phyloP scores from a whole-genome alignment of 805 yeast species.

The Pichia eremophila region DNA sequence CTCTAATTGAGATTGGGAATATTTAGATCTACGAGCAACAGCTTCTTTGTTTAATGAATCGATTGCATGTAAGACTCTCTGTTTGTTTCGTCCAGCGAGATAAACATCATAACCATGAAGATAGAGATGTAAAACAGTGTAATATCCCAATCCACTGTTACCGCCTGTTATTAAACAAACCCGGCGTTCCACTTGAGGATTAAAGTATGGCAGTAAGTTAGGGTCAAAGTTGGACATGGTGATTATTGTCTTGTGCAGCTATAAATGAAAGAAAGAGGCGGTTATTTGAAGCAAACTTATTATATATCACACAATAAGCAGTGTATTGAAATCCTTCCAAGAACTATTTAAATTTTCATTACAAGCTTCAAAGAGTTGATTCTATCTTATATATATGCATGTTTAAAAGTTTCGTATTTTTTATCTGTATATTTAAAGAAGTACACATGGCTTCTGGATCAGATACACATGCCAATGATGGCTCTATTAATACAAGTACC shows the following conservation, averaged over 20 bases:
- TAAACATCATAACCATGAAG: slow-evolving; percentile 72
- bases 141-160: slow-evolving; percentile 73
- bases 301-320: background rate
- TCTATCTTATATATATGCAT: no score
- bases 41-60: slow-evolving; percentile 50
- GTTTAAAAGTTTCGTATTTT: no score
- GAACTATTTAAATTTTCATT: no score
- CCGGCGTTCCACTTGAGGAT: slow-evolving; percentile 45
- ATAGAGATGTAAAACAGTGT: slow-evolving; percentile 63
- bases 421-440: no score
- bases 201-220: slow-evolving; percentile 47
- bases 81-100: slow-evolving; percentile 58
- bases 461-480: background rate
- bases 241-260: no score
- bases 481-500: background rate
- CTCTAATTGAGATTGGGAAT: slow-evolving; percentile 12
- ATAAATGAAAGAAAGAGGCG: no score
- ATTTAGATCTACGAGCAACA: slow-evolving; percentile 17
- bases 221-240: slow-evolving; percentile 27
- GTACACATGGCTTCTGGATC: no score
- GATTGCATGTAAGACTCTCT: slow-evolving; percentile 49
- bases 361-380: no score
- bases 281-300: background rate
- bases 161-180: slow-evolving; percentile 78
- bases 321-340: no score